Evolutionary conservation across 2,329 filamentous ascomycete genomes (phyloP), one percentile per base, ranked within the genome.

Genomic region (Talaromyces funiculosus): DNA sequence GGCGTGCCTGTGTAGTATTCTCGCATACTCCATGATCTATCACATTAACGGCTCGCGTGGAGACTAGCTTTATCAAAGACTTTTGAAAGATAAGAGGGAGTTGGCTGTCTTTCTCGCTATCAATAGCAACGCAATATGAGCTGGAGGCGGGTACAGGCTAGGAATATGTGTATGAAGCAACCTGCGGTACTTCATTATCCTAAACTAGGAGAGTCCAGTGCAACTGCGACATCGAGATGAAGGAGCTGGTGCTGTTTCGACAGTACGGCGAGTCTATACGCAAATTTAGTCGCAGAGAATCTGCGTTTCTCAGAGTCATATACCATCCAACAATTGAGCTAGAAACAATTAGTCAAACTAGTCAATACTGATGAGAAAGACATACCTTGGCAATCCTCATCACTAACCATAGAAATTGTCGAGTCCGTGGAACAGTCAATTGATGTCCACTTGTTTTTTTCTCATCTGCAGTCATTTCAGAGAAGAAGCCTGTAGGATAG

Each of bases 401-500:
- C 16, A 75, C 78, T 43, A 83, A 70, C 72, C 79, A 83, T 12
- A 84, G 68, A 59, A 83, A 81, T 42, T 82, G 73, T 63, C 83
- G 80, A 24, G 73, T 76, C 29, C 83, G 75, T n/a, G 75, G 70
- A 24, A 76, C 74, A 14, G 75, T 74, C 37, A 78, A 81, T 1
- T 78, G 75, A 4, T 78, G 69, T 64, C 85, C 82, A n/a, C 82
- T 73, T 37, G 75, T 73, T 4, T 83, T 74, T 59, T 83, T 82
- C 47, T 85, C 81, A 51, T 86, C 82, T 61, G 85, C 82, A 40
- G 77, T 73, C 53, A 78, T 74, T 1, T 73, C 72, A 1, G 71
- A 63, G 64, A 86, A 86, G 73, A 83, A 86, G 3, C 73, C 70
- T 1, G 74, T 63, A 0, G 81, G 80, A 62, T 81, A 83, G 57